A percentile compares a stretch with the other conserved stretches of the same genome.
Evolutionary conservation across 2,329 filamentous ascomycete genomes (phyloP).

Genomic region (Westerdykella aurantiaca): DNA sequence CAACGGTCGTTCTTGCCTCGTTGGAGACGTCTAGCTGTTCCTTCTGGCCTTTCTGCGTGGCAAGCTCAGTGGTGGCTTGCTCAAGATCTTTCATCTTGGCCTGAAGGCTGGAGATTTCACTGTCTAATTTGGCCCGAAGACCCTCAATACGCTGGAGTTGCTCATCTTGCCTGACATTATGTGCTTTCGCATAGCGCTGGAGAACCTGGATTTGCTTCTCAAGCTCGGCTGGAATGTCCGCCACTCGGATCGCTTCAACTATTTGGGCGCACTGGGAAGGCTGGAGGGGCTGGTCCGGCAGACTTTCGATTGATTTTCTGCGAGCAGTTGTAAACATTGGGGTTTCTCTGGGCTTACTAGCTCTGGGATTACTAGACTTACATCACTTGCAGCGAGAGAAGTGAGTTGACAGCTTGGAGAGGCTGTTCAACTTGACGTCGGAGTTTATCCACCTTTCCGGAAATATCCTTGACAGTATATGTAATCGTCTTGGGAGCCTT

Average conservation of each 20-base stretch:
- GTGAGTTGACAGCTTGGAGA: constrained; percentile 1
- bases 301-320: too few species aligned
- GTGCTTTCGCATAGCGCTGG: not conserved
- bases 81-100: too few species aligned
- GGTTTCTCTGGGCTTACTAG: not conserved
- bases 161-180: not conserved
- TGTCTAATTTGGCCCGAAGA: not conserved
- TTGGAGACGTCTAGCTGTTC: too few species aligned
- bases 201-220: constrained; percentile 2
- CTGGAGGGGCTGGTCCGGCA: not conserved
- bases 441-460: constrained; percentile 3
- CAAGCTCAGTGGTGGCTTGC: too few species aligned
- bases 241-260: constrained; percentile 1
- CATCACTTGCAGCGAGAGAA: constrained; percentile 1
- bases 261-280: not conserved
- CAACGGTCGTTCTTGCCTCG: too few species aligned
- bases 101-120: too few species aligned
- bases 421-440: constrained; percentile 1
- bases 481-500: not conserved
- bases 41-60: too few species aligned
- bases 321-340: too few species aligned
- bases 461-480: not conserved
- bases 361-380: not conserved
- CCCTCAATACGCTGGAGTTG: constrained; percentile 1
- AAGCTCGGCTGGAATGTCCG: constrained; percentile 2